Evolutionary conservation across 257 asterid genomes (phyloP).

Genomic region (Plantago elongata): DNA sequence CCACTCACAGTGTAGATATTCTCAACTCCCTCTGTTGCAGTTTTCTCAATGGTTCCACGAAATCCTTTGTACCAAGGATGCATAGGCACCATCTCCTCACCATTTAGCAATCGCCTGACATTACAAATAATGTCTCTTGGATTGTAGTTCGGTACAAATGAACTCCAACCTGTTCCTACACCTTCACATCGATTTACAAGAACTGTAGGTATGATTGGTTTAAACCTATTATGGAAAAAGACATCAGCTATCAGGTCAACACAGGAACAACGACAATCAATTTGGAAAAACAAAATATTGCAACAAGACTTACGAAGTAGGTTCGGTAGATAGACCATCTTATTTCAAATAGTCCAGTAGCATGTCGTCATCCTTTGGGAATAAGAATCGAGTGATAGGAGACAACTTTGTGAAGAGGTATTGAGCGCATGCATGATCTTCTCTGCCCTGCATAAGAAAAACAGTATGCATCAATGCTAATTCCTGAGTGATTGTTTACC

Average conservation of each 20-base stretch:
- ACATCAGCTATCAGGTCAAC: conserved; percentile 16
- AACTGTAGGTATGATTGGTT: conserved; percentile 79
- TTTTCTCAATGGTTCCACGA: conserved; percentile 66
- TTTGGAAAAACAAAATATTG: neutral
- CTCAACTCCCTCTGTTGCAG: conserved; percentile 59
- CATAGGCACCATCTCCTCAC: conserved; percentile 72
- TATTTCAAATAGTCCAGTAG: conserved; percentile 78
- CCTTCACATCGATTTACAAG: conserved; percentile 98
- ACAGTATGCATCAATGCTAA: neutral
- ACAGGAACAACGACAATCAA: neutral
- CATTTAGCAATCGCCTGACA: conserved; percentile 60
- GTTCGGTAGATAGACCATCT: conserved; percentile 91
- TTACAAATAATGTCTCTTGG: conserved; percentile 81
- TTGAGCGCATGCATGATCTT: conserved; percentile 96
- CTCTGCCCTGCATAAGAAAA: conserved; percentile 59
- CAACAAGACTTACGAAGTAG: conserved; percentile 56
- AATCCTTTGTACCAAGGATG: conserved; percentile 95
- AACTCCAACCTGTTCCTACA: conserved; percentile 98
- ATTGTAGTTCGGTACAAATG: conserved; percentile 80
- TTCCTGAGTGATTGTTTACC: neutral
- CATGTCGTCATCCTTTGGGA: conserved; percentile 85
- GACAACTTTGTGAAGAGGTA: conserved; percentile 67
- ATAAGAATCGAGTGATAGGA: conserved; percentile 61
- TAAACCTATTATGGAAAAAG: conserved; percentile 45
- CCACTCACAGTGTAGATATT: conserved; percentile 64